These are phyloP conservation scores for Gleditsia sinensis DNA, from an alignment of 306 rosid genomes.

Conservation along the genomic window DNA sequence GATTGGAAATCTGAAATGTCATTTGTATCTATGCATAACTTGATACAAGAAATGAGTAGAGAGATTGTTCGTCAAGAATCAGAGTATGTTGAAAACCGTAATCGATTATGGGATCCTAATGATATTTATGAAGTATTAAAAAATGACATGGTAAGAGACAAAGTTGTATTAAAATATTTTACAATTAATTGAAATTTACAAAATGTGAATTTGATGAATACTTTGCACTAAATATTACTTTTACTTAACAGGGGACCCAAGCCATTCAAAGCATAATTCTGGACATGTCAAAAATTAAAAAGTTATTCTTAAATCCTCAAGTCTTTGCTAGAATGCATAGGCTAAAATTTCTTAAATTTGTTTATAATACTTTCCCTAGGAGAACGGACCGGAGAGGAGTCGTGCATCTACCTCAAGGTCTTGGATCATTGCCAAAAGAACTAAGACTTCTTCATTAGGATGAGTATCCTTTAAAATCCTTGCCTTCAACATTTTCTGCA, in stretches of 20 bases:
- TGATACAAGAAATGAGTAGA: background rate
- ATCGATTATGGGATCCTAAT: background rate
- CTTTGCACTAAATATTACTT: background rate
- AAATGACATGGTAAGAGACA: background rate
- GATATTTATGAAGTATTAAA: background rate
- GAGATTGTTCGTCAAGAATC: background rate
- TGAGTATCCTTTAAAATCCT: background rate
- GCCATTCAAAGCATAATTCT: background rate
- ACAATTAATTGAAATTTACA: no score
- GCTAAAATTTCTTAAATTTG: slow-evolving; percentile 1
- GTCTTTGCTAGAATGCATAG: slow-evolving; percentile 5
- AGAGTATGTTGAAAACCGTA: background rate
- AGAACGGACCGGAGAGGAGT: no score
- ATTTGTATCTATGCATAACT: background rate
- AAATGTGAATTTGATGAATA: no score
- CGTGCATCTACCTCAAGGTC: slow-evolving; percentile 10
- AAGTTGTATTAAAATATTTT: background rate
- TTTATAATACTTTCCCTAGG: no score
- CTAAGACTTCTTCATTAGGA: background rate
- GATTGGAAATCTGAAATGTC: background rate
- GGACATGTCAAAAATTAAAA: background rate
- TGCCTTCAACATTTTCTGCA: background rate
- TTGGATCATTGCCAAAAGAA: background rate
- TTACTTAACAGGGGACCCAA: background rate
- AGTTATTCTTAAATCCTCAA: background rate